phyloP scores from a whole-genome alignment of 495 filamentous ascomycete genomes.

The Talaromyces adpressus region DNA sequence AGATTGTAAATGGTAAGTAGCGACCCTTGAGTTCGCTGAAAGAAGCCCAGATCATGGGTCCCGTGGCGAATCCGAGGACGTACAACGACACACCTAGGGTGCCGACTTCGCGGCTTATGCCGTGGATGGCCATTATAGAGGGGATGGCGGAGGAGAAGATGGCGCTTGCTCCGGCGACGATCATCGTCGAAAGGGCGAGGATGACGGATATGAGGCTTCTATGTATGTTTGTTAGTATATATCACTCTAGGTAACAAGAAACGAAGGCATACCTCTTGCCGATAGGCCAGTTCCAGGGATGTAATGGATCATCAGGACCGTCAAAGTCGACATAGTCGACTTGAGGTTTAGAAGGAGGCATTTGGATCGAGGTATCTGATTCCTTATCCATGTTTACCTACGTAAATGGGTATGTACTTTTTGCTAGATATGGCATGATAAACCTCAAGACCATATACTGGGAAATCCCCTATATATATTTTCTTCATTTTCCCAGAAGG shows the following conservation, averaged over 20 bases:
- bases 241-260: no score
- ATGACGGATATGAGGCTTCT: slow-evolving; percentile 8
- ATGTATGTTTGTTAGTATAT: not conserved
- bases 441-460: not conserved
- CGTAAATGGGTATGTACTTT: not conserved
- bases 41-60: slow-evolving; percentile 15
- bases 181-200: slow-evolving; percentile 15
- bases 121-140: slow-evolving; percentile 9
- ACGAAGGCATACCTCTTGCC: slow-evolving; percentile 9
- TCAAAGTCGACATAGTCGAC: slow-evolving; percentile 12
- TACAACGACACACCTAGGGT: slow-evolving; percentile 16
- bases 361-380: not conserved
- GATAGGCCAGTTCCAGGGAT: slow-evolving; percentile 13
- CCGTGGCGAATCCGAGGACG: slow-evolving; percentile 18
- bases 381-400: not conserved
- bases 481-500: not conserved
- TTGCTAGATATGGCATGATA: not conserved
- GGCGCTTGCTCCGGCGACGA: slow-evolving; percentile 15
- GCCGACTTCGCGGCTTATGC: slow-evolving; percentile 13
- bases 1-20: slow-evolving; percentile 10
- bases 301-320: slow-evolving; percentile 12
- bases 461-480: not conserved
- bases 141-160: slow-evolving; percentile 16
- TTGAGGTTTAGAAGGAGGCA: not conserved
- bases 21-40: slow-evolving; percentile 17